Evolutionary conservation across 148 eudicot species (phyloP).

Genomic region (Fagopyrum esculentum): DNA sequence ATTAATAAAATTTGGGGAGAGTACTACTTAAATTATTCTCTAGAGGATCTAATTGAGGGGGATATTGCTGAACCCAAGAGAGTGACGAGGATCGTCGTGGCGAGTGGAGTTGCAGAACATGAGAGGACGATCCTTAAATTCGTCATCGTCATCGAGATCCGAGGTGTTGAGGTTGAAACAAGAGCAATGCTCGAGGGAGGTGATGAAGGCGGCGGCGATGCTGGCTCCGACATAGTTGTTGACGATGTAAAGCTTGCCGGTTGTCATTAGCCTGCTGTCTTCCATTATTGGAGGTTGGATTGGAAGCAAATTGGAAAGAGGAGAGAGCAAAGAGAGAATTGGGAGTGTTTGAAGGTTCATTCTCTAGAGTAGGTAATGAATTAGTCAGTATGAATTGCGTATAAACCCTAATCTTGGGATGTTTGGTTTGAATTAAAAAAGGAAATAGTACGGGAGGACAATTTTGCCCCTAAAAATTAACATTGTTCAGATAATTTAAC

Average conservation of each 20-base stretch:
- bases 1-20: conserved; percentile 97
- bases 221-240: conserved; percentile 59
- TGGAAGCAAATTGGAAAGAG: neutral
- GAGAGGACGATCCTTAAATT: conserved; percentile 54
- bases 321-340: neutral
- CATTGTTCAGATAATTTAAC: no score
- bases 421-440: conserved; percentile 1
- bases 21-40: conserved; percentile 74
- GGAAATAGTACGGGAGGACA: no score
- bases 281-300: conserved; percentile 21
- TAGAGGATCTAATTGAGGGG: conserved; percentile 54
- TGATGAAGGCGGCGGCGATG: conserved; percentile 67
- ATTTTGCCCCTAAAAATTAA: no score
- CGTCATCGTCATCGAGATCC: conserved; percentile 46
- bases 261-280: conserved; percentile 33
- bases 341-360: neutral
- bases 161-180: conserved; percentile 59
- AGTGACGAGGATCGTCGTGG: conserved; percentile 32
- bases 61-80: conserved; percentile 20
- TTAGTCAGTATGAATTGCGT: neutral
- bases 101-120: conserved; percentile 38
- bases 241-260: conserved; percentile 38
- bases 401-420: neutral
- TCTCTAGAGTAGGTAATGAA: neutral
- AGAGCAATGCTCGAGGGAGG: conserved; percentile 60